Conservation (phyloP, 805 yeast genomes). For the Clavispora asparagi region DNA sequence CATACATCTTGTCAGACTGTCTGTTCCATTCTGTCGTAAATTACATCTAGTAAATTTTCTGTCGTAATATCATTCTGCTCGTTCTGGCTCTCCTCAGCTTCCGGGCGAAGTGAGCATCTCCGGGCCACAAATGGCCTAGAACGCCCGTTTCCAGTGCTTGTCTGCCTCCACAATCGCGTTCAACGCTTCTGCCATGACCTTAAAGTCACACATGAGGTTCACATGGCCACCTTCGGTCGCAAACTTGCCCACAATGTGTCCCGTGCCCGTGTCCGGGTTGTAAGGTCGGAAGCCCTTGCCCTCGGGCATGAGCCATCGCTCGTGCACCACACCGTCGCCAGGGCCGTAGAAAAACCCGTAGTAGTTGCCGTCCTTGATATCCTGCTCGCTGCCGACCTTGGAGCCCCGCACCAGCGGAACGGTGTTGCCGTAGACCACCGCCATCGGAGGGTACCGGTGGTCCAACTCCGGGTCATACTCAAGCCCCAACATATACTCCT, state of each 20-base stretch:
- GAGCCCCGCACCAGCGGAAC: constrained; percentile 87
- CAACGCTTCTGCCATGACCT: constrained; percentile 68
- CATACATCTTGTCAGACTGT: too few species aligned
- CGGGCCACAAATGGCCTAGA: background rate
- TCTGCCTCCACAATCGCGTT: constrained; percentile 60
- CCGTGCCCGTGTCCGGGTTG: constrained; percentile 25
- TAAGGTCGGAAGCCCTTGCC: constrained; percentile 50
- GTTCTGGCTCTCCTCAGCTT: too few species aligned
- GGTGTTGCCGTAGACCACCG: constrained; percentile 71
- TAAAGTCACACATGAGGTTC: constrained; percentile 67
- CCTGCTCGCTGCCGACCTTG: constrained; percentile 55
- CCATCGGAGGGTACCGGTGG: constrained; percentile 72
- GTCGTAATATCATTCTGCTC: too few species aligned
- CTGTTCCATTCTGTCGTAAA: too few species aligned
- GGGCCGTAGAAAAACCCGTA: constrained; percentile 77
- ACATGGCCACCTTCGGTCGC: constrained; percentile 72
- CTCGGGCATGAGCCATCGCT: constrained; percentile 78
- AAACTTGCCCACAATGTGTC: constrained; percentile 62
- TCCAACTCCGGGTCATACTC: constrained; percentile 45
- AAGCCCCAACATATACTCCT: constrained; percentile 51
- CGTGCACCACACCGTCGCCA: constrained; percentile 92
- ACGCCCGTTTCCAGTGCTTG: constrained; percentile 26
- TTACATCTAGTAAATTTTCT: too few species aligned
- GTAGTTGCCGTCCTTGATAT: constrained; percentile 66
- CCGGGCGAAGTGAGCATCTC: too few species aligned